These are phyloP conservation scores for Aegilops speltoides DNA, from an alignment of 176 grass and related monocot species.

Conservation along the genomic window DNA sequence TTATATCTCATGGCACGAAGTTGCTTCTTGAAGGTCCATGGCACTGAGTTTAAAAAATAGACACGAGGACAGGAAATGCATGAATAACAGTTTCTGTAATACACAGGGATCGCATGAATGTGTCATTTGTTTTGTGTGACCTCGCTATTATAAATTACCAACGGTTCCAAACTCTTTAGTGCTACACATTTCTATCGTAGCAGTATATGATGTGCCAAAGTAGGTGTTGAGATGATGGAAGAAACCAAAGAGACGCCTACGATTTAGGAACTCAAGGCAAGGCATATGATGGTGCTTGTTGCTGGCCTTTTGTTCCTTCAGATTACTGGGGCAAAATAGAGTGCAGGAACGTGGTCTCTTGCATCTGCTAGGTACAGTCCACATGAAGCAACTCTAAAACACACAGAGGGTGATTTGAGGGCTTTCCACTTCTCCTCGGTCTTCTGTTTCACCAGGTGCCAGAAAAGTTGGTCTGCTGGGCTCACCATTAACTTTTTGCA, in stretches of 20 bases:
- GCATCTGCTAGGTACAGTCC: no score
- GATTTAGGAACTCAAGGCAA: neutral
- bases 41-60: no score
- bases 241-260: neutral
- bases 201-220: neutral
- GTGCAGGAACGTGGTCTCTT: no score
- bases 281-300: neutral
- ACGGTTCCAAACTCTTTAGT: neutral
- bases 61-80: neutral
- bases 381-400: no score
- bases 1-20: no score
- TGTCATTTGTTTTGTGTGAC: neutral
- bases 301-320: neutral
- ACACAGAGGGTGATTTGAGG: no score
- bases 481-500: no score
- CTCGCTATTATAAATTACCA: neutral
- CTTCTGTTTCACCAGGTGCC: no score
- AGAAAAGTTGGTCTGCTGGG: no score
- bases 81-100: neutral
- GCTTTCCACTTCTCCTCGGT: no score
- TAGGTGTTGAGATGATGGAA: neutral
- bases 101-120: neutral
- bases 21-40: no score
- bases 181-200: neutral
- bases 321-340: neutral